A percentile compares a stretch with the other conserved stretches of the same genome.
Evolutionary conservation across 176 grass and related monocot species (phyloP).

Genomic region (Aegilops umbellulata): DNA sequence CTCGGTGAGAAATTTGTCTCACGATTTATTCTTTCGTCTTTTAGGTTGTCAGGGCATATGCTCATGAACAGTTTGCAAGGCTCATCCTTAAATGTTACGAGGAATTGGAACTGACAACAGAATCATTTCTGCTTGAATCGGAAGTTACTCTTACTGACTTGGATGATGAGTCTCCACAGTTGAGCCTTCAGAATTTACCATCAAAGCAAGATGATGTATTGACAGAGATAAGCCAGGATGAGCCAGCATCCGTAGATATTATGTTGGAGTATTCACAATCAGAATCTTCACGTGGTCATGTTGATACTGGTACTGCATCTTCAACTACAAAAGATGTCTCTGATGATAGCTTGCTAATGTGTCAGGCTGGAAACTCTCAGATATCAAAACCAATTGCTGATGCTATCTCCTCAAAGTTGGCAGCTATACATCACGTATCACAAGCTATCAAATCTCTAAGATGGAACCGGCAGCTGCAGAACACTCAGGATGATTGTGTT

Average conservation of each 20-base stretch:
- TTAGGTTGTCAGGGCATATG: slow-evolving; percentile 87
- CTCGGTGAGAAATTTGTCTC: neutral
- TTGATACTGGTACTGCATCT: slow-evolving; percentile 38
- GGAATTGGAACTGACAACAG: slow-evolving; percentile 85
- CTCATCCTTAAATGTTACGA: slow-evolving; percentile 92
- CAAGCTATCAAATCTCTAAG: slow-evolving; percentile 98
- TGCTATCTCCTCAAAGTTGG: slow-evolving; percentile 91
- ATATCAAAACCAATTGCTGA: slow-evolving; percentile 63
- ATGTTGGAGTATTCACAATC: slow-evolving; percentile 37
- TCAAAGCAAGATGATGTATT: slow-evolving; percentile 45
- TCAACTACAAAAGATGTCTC: slow-evolving; percentile 34
- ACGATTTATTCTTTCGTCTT: slow-evolving; percentile 9
- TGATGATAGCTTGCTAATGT: slow-evolving; percentile 60
- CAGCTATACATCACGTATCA: slow-evolving; percentile 96
- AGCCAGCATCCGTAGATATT: slow-evolving; percentile 17
- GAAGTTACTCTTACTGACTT: slow-evolving; percentile 91
- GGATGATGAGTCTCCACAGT: slow-evolving; percentile 70
- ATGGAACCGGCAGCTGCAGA: slow-evolving; percentile 91
- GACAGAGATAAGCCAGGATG: slow-evolving; percentile 32
- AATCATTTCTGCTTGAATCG: slow-evolving; percentile 82
- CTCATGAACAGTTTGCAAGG: slow-evolving; percentile 97
- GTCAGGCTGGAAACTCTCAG: slow-evolving; percentile 47
- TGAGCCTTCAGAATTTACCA: slow-evolving; percentile 60
- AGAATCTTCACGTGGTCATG: slow-evolving; percentile 17
- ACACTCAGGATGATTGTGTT: slow-evolving; percentile 41